Conservation (phyloP, 139 green algal species). For the Nannochloris sp. region DNA sequence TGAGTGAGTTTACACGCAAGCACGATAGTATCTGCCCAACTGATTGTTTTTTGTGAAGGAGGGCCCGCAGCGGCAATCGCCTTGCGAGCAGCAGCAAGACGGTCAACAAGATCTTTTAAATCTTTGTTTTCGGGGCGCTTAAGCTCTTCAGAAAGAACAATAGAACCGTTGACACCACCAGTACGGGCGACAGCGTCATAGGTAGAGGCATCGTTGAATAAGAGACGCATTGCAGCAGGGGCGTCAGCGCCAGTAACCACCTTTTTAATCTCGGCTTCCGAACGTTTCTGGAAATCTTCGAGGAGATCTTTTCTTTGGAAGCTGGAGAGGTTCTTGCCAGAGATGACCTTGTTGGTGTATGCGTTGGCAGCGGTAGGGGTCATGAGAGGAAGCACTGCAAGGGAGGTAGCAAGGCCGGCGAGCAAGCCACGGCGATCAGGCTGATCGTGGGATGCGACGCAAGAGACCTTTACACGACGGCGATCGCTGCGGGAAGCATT, state of each 20-base stretch:
- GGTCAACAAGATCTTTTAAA: conserved; percentile 47
- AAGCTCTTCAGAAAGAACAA: conserved; percentile 64
- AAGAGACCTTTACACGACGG: background rate
- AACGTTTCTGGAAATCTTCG: background rate
- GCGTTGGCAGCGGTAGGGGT: too few species aligned
- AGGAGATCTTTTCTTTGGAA: conserved; percentile 13
- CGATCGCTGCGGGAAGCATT: background rate
- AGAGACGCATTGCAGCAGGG: conserved; percentile 35
- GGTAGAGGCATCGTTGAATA: conserved; percentile 64
- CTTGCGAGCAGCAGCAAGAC: conserved; percentile 48
- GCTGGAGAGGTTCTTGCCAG: background rate
- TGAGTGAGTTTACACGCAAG: conserved; percentile 37
- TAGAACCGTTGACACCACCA: conserved; percentile 68
- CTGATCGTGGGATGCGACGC: background rate
- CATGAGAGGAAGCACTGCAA: too few species aligned
- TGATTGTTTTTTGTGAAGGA: conserved; percentile 42
- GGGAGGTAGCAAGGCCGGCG: background rate
- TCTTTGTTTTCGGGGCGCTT: conserved; percentile 54
- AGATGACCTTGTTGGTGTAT: conserved; percentile 3
- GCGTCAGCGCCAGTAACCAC: conserved; percentile 50
- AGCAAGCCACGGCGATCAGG: background rate
- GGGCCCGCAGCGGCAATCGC: conserved; percentile 46
- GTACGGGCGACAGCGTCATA: conserved; percentile 60
- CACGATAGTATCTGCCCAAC: conserved; percentile 55
- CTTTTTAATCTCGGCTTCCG: conserved; percentile 32